A percentile compares a stretch with the other conserved stretches of the same genome.
Evolutionary conservation across 768 basidiomycete genomes (phyloP).

Genomic region (Sporobolomyces roseus): DNA sequence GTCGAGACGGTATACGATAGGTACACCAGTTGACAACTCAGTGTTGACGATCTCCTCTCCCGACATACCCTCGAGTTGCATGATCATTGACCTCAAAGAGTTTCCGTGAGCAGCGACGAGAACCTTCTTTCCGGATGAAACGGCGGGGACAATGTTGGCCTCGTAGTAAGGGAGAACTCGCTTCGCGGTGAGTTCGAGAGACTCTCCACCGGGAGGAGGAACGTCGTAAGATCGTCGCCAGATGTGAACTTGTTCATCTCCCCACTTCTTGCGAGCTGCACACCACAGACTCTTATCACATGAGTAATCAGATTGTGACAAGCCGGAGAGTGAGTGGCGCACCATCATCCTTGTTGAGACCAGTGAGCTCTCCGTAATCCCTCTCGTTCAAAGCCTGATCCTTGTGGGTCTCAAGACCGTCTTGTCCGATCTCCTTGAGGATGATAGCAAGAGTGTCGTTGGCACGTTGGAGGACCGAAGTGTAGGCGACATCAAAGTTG

Average conservation of each 20-base stretch:
- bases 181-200: conserved; percentile 44
- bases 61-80: conserved; percentile 41
- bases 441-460: conserved; percentile 46
- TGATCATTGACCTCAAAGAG: conserved; percentile 44
- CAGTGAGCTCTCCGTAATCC: conserved; percentile 43
- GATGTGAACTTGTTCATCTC: conserved; percentile 46
- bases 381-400: conserved; percentile 45
- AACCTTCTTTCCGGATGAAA: conserved; percentile 43
- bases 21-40: conserved; percentile 43
- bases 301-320: background rate
- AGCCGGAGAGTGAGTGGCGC: background rate
- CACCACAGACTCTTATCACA: background rate
- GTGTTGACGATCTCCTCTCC: conserved; percentile 43
- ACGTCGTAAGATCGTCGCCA: conserved; percentile 45
- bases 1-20: conserved; percentile 44
- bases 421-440: conserved; percentile 45
- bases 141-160: conserved; percentile 41
- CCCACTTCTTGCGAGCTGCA: conserved; percentile 41
- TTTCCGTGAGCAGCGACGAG: conserved; percentile 46
- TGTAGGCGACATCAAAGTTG: conserved; percentile 43
- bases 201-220: conserved; percentile 45
- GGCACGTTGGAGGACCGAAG: conserved; percentile 44
- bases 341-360: conserved; percentile 46
- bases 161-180: conserved; percentile 46
- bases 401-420: conserved; percentile 39